These are phyloP conservation scores for Fusarium nygamai DNA, from an alignment of 2,329 filamentous ascomycete genomes.

Conservation along the genomic window DNA sequence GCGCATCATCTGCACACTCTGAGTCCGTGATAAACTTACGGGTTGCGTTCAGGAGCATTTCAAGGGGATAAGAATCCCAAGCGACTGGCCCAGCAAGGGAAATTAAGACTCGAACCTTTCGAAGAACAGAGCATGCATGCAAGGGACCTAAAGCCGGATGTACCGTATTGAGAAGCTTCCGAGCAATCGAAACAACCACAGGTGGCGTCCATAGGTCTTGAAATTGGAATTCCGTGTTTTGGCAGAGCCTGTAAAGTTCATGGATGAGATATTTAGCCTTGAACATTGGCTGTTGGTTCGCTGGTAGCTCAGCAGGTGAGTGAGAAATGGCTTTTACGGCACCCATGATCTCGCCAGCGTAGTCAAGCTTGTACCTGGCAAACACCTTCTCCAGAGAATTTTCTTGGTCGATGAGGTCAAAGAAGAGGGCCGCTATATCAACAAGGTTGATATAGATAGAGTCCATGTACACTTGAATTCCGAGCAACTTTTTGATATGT, in stretches of 20 bases:
- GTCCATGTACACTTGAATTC: conserved; percentile 70
- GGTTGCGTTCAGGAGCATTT: conserved; percentile 88
- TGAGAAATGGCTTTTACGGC: conserved; percentile 76
- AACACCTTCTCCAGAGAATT: conserved; percentile 76
- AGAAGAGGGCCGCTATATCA: conserved; percentile 78
- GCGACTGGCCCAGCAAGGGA: conserved; percentile 79
- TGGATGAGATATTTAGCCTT: conserved; percentile 78
- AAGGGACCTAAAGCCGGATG: conserved; percentile 86
- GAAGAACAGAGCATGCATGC: conserved; percentile 85
- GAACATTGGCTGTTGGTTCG: conserved; percentile 89
- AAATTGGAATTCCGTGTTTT: conserved; percentile 72
- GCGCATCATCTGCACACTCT: conserved; percentile 89
- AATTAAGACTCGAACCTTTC: conserved; percentile 85
- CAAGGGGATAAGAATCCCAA: conserved; percentile 82
- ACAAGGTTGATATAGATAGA: conserved; percentile 77
- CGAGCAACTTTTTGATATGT: conserved; percentile 74
- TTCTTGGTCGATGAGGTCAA: conserved; percentile 82
- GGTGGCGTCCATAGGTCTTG: conserved; percentile 78
- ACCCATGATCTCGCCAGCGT: conserved; percentile 71
- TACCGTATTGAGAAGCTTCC: conserved; percentile 82
- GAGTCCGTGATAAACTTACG: conserved; percentile 81
- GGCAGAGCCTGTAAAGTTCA: conserved; percentile 82
- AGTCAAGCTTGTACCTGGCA: conserved; percentile 64
- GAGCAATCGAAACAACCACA: conserved; percentile 76
- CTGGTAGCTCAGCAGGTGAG: conserved; percentile 72